phyloP scores from a whole-genome alignment of 176 grass and related monocot species.

The Eragrostis curvula region DNA sequence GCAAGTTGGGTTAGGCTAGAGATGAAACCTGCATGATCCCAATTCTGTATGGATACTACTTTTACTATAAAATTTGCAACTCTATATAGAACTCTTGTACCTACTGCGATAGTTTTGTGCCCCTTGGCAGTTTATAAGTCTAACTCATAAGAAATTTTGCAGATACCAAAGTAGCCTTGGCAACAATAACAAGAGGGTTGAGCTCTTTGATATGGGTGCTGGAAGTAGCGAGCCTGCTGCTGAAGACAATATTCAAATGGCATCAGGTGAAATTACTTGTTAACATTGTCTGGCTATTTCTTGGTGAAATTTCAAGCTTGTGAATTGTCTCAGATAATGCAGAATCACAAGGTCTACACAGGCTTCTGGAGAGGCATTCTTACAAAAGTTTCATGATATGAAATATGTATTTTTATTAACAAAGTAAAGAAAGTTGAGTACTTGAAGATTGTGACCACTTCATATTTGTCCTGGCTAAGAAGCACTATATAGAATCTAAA shows the following conservation, averaged over 20 bases:
- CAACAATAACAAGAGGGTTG: constrained; percentile 92
- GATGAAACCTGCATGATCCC: too few relatives aligned
- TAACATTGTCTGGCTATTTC: not conserved
- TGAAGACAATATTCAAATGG: constrained; percentile 83
- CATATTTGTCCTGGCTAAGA: constrained; percentile 7
- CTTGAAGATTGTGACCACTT: constrained; percentile 1
- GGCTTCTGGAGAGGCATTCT: not conserved
- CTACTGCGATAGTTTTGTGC: not conserved
- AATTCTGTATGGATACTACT: not conserved
- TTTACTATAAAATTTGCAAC: constrained; percentile 1
- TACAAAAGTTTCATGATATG: not conserved
- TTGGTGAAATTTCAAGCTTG: constrained; percentile 12
- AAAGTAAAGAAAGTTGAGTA: not conserved
- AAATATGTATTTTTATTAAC: not conserved
- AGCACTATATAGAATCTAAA: not conserved
- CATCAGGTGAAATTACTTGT: constrained; percentile 64
- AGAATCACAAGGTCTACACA: constrained; percentile 15
- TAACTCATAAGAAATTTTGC: constrained; percentile 34
- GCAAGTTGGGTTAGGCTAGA: too few relatives aligned
- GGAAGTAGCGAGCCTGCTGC: constrained; percentile 68
- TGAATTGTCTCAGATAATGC: not conserved
- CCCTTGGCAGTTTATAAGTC: constrained; percentile 9
- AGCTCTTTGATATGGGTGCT: constrained; percentile 83
- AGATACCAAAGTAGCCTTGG: constrained; percentile 98
- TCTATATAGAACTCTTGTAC: not conserved